phyloP scores from a whole-genome alignment of 805 yeast genomes.

The Starmerella gropengiesseri region DNA sequence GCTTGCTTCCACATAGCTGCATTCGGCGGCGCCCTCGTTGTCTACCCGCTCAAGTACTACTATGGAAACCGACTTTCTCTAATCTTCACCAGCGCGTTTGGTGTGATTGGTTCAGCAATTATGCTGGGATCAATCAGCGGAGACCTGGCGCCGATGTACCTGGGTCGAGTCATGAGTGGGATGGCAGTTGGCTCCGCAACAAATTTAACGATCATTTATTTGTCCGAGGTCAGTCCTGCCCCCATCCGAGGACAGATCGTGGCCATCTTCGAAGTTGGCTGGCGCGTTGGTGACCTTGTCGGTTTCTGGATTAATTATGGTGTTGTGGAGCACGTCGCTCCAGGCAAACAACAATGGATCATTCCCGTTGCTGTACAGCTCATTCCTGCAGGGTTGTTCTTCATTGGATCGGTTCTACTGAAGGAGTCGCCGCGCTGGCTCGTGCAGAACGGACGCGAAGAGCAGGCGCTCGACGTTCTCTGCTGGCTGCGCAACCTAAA shows the following conservation, averaged over 20 bases:
- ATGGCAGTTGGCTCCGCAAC: conserved; percentile 11
- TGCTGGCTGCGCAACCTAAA: conserved; percentile 11
- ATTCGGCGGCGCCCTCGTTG: conserved; percentile 11
- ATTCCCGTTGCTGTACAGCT: conserved; percentile 33
- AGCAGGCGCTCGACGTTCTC: conserved; percentile 8
- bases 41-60: conserved; percentile 10
- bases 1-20: conserved; percentile 15
- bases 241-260: conserved; percentile 13
- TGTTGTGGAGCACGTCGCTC: conserved; percentile 4
- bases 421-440: conserved; percentile 38
- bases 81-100: conserved; percentile 6
- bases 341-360: conserved; percentile 5
- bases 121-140: conserved; percentile 11
- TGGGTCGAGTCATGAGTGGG: conserved; percentile 13
- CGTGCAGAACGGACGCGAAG: conserved; percentile 21
- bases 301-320: conserved; percentile 17
- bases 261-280: conserved; percentile 13
- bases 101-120: conserved; percentile 10
- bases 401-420: conserved; percentile 33
- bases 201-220: conserved; percentile 10
- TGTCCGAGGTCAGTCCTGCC: conserved; percentile 12
- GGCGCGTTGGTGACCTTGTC: conserved; percentile 11
- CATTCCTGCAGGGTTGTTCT: conserved; percentile 40
- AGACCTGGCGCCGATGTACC: conserved; percentile 8
- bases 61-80: conserved; percentile 8